phyloP scores from a whole-genome alignment of 495 filamentous ascomycete species.

The Friedmanniomyces endolithicus region DNA sequence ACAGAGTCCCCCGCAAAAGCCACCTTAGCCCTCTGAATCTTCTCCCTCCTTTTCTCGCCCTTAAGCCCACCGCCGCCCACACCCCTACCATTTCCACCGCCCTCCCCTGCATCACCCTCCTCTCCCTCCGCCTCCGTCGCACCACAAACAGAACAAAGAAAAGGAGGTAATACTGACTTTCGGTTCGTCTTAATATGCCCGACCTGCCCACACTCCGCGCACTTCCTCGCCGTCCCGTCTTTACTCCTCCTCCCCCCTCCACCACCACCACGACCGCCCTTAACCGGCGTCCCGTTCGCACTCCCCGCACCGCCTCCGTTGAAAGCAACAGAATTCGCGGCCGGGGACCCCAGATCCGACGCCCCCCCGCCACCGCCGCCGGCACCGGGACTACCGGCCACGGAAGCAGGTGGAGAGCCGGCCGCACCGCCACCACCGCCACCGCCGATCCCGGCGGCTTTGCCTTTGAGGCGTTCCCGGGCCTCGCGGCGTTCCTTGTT shows the following conservation, averaged over 20 bases:
- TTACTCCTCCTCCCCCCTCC: constrained; percentile 17
- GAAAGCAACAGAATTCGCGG: too few relatives aligned
- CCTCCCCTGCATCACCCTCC: not conserved
- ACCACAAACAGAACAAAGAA: constrained; percentile 12
- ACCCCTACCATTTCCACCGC: not conserved
- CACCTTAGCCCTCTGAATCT: not conserved
- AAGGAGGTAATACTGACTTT: constrained; percentile 46
- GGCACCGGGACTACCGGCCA: constrained; percentile 25
- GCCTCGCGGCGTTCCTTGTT: constrained; percentile 86
- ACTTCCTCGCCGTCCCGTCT: constrained; percentile 73
- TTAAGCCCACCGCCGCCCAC: not conserved
- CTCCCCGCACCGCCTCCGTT: constrained; percentile 29
- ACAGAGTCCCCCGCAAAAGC: not conserved
- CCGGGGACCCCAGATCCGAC: too few relatives aligned
- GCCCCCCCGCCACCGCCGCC: not conserved
- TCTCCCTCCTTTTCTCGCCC: not conserved
- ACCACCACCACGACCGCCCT: constrained; percentile 8
- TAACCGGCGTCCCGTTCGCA: constrained; percentile 7
- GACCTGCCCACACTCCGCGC: constrained; percentile 88
- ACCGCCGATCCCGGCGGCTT: constrained; percentile 19
- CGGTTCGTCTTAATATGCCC: constrained; percentile 99
- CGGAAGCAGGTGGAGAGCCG: constrained; percentile 29
- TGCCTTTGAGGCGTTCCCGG: constrained; percentile 78
- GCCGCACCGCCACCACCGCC: constrained; percentile 20
- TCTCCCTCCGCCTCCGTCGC: not conserved